These are phyloP conservation scores for Hevea brasiliensis DNA, from an alignment of 345 rosid species.

Conservation along the genomic window DNA sequence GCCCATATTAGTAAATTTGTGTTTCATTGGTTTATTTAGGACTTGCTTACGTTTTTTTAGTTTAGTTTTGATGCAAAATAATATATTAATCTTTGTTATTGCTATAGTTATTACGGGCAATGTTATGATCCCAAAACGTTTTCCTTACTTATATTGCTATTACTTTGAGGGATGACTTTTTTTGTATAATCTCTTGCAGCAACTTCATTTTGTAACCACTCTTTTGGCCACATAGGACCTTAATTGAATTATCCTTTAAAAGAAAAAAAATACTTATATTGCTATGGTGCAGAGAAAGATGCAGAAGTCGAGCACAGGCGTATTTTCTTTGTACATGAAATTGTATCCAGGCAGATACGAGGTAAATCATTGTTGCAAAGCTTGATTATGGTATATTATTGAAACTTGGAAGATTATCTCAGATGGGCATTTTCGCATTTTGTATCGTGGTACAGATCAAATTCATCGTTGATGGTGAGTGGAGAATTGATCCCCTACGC, in stretches of 20 bases:
- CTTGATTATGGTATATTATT: neutral
- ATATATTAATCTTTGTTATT: too few species aligned
- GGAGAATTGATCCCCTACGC: slow-evolving; percentile 90
- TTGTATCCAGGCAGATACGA: slow-evolving; percentile 88
- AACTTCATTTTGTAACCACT: too few species aligned
- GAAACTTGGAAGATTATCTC: neutral
- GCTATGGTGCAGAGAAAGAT: slow-evolving; percentile 67
- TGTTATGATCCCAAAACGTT: too few species aligned
- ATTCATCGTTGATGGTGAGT: slow-evolving; percentile 89
- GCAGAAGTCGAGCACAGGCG: slow-evolving; percentile 68
- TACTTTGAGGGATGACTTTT: too few species aligned
- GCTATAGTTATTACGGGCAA: too few species aligned
- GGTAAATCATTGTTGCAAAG: slow-evolving; percentile 40
- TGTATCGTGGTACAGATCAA: slow-evolving; percentile 56
- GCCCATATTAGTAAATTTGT: neutral
- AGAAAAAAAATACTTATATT: too few species aligned
- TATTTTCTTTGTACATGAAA: slow-evolving; percentile 65
- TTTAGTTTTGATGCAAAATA: neutral
- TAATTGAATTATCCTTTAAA: too few species aligned
- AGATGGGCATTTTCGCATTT: slow-evolving; percentile 13
- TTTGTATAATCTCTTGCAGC: too few species aligned
- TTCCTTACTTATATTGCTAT: neutral
- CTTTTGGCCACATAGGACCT: too few species aligned
- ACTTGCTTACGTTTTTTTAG: neutral
- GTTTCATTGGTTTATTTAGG: neutral